Evolutionary conservation across 1,284 basidiomycete species (phyloP).

Genomic region (Ustilago hordei): DNA sequence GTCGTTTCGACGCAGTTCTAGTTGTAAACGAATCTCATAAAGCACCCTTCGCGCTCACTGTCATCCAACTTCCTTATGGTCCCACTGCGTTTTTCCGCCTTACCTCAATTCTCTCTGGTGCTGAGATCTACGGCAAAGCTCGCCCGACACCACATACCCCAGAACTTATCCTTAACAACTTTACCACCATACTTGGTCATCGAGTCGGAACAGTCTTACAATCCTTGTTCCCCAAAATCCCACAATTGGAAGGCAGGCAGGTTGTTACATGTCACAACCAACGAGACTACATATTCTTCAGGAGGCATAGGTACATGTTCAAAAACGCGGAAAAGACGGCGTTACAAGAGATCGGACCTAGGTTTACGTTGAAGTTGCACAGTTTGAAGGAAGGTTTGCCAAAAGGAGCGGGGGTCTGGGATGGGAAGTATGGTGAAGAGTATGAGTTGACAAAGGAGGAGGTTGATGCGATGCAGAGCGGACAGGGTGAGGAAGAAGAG

Average conservation of each 20-base stretch:
- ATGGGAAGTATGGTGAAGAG: slow-evolving; percentile 73
- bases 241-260: slow-evolving; percentile 95
- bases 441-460: slow-evolving; percentile 61
- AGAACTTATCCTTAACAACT: slow-evolving; percentile 94
- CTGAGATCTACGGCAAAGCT: slow-evolving; percentile 87
- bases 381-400: slow-evolving; percentile 91
- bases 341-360: slow-evolving; percentile 96
- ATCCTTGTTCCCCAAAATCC: slow-evolving; percentile 91
- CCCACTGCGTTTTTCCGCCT: slow-evolving; percentile 97
- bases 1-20: slow-evolving; percentile 87
- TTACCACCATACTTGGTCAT: slow-evolving; percentile 92
- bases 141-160: slow-evolving; percentile 91
- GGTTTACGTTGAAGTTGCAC: slow-evolving; percentile 93
- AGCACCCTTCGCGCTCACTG: slow-evolving; percentile 84
- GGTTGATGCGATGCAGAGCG: slow-evolving; percentile 29
- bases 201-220: slow-evolving; percentile 94
- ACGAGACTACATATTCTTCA: slow-evolving; percentile 97
- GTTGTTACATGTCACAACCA: slow-evolving; percentile 98
- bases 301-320: slow-evolving; percentile 95
- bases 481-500: slow-evolving; percentile 14
- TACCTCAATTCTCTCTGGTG: slow-evolving; percentile 85
- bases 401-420: slow-evolving; percentile 73
- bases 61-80: slow-evolving; percentile 89
- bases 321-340: slow-evolving; percentile 82
- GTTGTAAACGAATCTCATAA: slow-evolving; percentile 92